phyloP scores from a whole-genome alignment of 202 grass and related monocot species.

The Digitaria exilis region DNA sequence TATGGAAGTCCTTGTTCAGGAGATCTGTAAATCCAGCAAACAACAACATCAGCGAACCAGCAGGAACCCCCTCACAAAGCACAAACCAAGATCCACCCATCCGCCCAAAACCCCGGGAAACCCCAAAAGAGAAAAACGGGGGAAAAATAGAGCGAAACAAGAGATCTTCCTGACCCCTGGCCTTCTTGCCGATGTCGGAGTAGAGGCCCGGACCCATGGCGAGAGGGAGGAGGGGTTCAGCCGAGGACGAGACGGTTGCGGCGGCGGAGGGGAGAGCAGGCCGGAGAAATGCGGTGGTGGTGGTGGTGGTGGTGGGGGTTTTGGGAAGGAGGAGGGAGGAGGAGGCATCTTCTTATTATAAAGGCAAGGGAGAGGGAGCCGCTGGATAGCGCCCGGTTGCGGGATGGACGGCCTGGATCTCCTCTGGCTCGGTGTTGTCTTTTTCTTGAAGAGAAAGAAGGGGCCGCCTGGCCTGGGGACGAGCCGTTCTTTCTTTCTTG shows the following conservation, averaged over 20 bases:
- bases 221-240: background rate
- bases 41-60: background rate
- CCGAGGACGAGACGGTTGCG: background rate
- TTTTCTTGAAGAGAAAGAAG: slow-evolving; percentile 37
- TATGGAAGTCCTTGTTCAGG: slow-evolving; percentile 77
- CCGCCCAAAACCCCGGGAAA: background rate
- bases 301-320: slow-evolving; percentile 26
- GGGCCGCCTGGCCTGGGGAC: background rate
- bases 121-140: background rate
- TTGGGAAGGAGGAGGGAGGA: background rate
- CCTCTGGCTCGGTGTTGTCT: background rate
- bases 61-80: background rate
- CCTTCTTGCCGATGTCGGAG: slow-evolving; percentile 77
- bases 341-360: background rate
- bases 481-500: slow-evolving; percentile 14
- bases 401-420: slow-evolving; percentile 33
- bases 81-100: slow-evolving; percentile 26
- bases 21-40: slow-evolving; percentile 61
- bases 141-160: background rate
- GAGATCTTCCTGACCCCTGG: slow-evolving; percentile 53
- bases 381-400: slow-evolving; percentile 17
- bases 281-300: background rate
- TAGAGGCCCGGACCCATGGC: slow-evolving; percentile 78
- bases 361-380: background rate
- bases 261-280: background rate